Percentiles rank a stretch among this genome's conserved stretches.
Conservation (phyloP, 192 early-diverging fungal species). For the Backusella westeae region DNA sequence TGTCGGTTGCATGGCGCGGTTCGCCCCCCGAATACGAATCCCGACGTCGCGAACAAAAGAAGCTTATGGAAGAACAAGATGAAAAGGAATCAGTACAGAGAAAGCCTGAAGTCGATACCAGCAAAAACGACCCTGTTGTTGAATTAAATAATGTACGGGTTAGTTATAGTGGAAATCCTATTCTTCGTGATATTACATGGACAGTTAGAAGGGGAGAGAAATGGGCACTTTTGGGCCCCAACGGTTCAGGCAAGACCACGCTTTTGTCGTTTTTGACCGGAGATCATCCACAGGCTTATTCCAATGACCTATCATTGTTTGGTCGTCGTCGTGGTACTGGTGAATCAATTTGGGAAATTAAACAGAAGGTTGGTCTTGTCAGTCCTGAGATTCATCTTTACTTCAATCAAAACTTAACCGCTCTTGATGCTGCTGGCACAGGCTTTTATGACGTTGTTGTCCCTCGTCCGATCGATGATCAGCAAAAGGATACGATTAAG, state of each 20-base stretch:
- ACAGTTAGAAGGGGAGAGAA: slow-evolving; percentile 42
- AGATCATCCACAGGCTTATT: slow-evolving; percentile 60
- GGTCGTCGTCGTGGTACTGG: slow-evolving; percentile 50
- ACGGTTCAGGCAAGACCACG: slow-evolving; percentile 59
- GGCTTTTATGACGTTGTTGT: slow-evolving; percentile 44
- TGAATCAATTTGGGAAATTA: slow-evolving; percentile 62
- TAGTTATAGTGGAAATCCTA: slow-evolving; percentile 32
- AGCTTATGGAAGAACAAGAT: slow-evolving; percentile 16
- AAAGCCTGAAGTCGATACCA: slow-evolving; percentile 4
- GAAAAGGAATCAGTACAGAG: slow-evolving; percentile 21
- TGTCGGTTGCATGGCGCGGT: slow-evolving; percentile 38
- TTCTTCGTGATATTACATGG: slow-evolving; percentile 49
- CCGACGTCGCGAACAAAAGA: slow-evolving; percentile 1
- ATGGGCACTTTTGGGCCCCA: slow-evolving; percentile 54
- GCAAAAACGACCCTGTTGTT: slow-evolving; percentile 28
- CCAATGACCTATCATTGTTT: slow-evolving; percentile 53
- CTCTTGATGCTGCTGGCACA: slow-evolving; percentile 37
- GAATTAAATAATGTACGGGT: slow-evolving; percentile 48
- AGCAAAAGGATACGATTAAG: slow-evolving; percentile 12
- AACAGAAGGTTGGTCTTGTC: slow-evolving; percentile 41
- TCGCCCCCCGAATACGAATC: slow-evolving; percentile 26
- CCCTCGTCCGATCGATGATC: background rate
- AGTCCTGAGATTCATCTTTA: slow-evolving; percentile 59
- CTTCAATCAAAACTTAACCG: slow-evolving; percentile 41
- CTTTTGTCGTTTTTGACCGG: slow-evolving; percentile 52